Percentiles rank a stretch among this genome's conserved stretches.
These are phyloP conservation scores for Zopfia rhizophila DNA, from an alignment of 2,329 filamentous ascomycete species.

Conservation along the genomic window DNA sequence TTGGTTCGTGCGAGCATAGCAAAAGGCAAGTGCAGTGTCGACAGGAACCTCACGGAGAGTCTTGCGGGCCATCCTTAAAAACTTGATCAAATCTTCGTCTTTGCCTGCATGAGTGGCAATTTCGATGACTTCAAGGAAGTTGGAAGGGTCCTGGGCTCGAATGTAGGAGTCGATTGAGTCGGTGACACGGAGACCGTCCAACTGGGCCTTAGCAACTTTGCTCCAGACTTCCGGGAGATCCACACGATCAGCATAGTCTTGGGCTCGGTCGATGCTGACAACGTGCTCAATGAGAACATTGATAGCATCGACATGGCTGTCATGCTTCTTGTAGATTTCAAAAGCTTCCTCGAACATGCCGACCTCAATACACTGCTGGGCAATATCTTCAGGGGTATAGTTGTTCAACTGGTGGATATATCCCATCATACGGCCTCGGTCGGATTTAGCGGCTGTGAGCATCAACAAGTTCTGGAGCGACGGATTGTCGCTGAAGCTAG, in stretches of 20 bases:
- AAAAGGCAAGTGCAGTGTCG: constrained; percentile 93
- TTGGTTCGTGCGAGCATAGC: constrained; percentile 90
- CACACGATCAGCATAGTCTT: constrained; percentile 93
- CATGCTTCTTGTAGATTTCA: constrained; percentile 98
- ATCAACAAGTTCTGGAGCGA: constrained; percentile 96
- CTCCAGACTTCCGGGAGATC: constrained; percentile 97
- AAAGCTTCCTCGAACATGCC: constrained; percentile 97
- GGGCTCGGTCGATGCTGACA: constrained; percentile 96
- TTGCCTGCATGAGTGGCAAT: constrained; percentile 95
- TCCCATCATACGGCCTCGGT: constrained; percentile 93
- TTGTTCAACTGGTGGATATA: constrained; percentile 93
- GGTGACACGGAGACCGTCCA: constrained; percentile 91
- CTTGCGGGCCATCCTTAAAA: constrained; percentile 95
- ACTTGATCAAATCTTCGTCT: constrained; percentile 97
- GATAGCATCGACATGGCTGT: constrained; percentile 85
- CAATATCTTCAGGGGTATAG: constrained; percentile 93
- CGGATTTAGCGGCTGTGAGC: constrained; percentile 95
- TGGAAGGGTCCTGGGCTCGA: constrained; percentile 89
- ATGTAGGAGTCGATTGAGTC: constrained; percentile 98
- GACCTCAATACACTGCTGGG: constrained; percentile 90
- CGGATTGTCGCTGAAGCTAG: constrained; percentile 96
- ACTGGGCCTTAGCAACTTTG: constrained; percentile 96
- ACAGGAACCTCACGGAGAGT: constrained; percentile 92
- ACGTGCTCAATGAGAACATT: constrained; percentile 95
- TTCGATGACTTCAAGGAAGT: constrained; percentile 96